phyloP scores from a whole-genome alignment of 176 grass and related monocot genomes.

The Aegilops sharonensis region DNA sequence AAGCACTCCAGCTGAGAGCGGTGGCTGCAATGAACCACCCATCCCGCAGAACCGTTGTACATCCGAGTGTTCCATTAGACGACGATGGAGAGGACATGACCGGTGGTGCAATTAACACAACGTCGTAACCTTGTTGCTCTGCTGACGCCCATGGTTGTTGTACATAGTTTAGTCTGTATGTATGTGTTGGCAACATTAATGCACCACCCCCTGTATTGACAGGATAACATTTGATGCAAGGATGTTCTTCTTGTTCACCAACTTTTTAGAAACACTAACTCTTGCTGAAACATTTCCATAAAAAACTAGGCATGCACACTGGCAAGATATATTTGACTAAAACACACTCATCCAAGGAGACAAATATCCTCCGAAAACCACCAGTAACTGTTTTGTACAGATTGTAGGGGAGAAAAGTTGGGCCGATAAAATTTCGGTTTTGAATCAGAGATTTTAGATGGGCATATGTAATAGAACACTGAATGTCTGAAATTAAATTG shows the following conservation, averaged over 20 bases:
- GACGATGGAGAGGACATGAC: not conserved
- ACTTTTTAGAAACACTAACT: not conserved
- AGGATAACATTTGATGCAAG: constrained; percentile 17
- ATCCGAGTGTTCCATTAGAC: constrained; percentile 14
- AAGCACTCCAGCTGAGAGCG: constrained; percentile 40
- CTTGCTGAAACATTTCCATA: not conserved
- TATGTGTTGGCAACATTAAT: constrained; percentile 34
- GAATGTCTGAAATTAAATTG: not conserved
- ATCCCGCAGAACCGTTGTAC: not conserved
- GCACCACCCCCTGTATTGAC: not conserved
- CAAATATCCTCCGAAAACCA: not conserved
- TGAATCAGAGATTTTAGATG: not conserved
- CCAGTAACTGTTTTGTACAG: not conserved
- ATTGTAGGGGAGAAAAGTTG: not conserved
- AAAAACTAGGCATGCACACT: not conserved
- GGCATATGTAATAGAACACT: constrained; percentile 11
- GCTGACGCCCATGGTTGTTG: constrained; percentile 25
- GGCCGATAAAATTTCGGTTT: not conserved
- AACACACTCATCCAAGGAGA: not conserved
- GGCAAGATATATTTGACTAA: not conserved
- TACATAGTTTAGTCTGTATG: constrained; percentile 25
- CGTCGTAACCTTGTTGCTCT: constrained; percentile 9
- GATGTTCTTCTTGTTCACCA: constrained; percentile 1
- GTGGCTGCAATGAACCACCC: not conserved
- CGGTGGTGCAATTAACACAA: not conserved